phyloP scores from a whole-genome alignment of 2,329 filamentous ascomycete genomes.

The Fusarium decemcellulare region DNA sequence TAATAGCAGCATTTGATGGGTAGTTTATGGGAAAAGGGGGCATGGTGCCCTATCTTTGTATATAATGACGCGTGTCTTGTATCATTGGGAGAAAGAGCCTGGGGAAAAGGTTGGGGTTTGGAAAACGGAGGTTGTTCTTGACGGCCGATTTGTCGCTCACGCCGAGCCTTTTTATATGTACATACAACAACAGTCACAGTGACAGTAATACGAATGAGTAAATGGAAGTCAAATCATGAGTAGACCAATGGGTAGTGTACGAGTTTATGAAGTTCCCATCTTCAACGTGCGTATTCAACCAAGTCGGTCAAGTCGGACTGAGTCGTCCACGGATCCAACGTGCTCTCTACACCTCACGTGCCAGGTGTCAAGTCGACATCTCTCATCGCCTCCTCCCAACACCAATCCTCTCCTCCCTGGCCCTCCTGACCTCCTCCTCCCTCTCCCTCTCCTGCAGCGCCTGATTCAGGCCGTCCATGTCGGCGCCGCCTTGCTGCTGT shows the following conservation, averaged over 20 bases:
- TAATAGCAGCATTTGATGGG: background rate
- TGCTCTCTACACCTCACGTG: no score
- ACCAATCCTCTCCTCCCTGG: constrained; percentile 58
- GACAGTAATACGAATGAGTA: constrained; percentile 29
- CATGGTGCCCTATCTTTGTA: constrained; percentile 13
- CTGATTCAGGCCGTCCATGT: constrained; percentile 50
- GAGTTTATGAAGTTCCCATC: background rate
- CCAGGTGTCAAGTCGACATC: background rate
- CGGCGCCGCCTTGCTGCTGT: constrained; percentile 22
- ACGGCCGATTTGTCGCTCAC: constrained; percentile 26
- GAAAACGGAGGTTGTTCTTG: constrained; percentile 20
- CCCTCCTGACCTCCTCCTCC: constrained; percentile 47
- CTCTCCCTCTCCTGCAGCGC: constrained; percentile 43
- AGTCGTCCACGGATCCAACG: no score
- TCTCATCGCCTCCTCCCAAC: constrained; percentile 44
- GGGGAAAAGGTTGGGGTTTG: constrained; percentile 1
- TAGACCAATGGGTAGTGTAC: background rate
- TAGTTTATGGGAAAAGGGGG: constrained; percentile 1
- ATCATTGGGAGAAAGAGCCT: background rate
- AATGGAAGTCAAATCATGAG: background rate
- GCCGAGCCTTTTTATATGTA: constrained; percentile 36
- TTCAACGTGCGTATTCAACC: background rate
- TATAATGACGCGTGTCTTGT: constrained; percentile 13
- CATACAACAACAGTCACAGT: constrained; percentile 10
- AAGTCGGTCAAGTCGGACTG: no score